A percentile compares a stretch with the other conserved stretches of the same genome.
phyloP scores from a whole-genome alignment of 495 filamentous ascomycete species.

The Aspergillus mulundensis region DNA sequence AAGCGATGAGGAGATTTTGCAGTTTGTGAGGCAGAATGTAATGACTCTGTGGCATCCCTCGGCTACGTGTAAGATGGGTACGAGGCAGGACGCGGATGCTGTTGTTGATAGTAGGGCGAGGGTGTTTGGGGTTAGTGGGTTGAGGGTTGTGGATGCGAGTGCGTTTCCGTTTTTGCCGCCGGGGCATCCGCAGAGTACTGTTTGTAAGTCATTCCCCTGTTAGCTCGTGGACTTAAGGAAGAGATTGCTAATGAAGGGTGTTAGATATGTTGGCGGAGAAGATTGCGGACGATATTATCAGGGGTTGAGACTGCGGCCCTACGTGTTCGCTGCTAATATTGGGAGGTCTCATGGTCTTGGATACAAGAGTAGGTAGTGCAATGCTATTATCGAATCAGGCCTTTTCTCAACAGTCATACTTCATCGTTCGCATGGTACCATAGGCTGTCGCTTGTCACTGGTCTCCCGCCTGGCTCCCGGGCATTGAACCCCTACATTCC shows the following conservation, averaged over 20 bases:
- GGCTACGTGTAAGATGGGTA: slow-evolving; percentile 51
- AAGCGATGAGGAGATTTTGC: slow-evolving; percentile 50
- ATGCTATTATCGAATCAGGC: no score
- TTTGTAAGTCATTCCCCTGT: slow-evolving; percentile 34
- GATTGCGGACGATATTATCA: slow-evolving; percentile 49
- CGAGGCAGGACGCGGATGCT: slow-evolving; percentile 41
- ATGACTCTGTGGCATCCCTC: slow-evolving; percentile 36
- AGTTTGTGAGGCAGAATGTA: slow-evolving; percentile 34
- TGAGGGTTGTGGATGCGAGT: slow-evolving; percentile 59
- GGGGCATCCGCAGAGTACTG: slow-evolving; percentile 50
- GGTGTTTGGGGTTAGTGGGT: slow-evolving; percentile 46
- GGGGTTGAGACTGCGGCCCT: no score
- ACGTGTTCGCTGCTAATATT: no score
- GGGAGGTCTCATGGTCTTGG: no score
- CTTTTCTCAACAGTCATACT: no score
- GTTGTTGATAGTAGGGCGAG: slow-evolving; percentile 49
- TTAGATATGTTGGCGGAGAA: slow-evolving; percentile 57
- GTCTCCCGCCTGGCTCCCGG: no score
- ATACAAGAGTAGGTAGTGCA: no score
- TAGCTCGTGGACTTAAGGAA: not conserved
- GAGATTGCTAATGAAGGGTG: not conserved
- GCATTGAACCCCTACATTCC: no score
- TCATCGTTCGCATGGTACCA: no score
- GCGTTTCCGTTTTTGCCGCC: slow-evolving; percentile 54
- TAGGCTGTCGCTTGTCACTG: no score